Conservation (phyloP, 148 eudicot genomes). For the Mesembryanthemum crystallinum region DNA sequence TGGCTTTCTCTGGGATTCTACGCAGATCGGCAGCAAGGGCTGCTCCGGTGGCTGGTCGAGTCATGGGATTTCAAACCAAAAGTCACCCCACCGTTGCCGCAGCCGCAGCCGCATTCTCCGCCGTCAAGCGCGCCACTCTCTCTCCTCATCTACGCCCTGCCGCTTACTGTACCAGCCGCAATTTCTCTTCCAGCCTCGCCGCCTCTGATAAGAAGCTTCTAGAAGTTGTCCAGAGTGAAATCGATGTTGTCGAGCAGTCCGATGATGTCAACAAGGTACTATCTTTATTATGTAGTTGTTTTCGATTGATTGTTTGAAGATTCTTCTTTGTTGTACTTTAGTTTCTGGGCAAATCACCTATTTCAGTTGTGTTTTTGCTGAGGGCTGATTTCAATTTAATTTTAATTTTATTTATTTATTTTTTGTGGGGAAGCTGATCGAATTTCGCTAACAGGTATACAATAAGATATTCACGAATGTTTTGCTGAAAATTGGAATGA, state of each 20-base stretch:
- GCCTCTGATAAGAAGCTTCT: slow-evolving; percentile 45
- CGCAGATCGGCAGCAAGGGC: slow-evolving; percentile 46
- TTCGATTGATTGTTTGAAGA: too few species aligned
- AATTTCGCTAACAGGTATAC: too few species aligned
- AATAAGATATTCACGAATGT: too few species aligned
- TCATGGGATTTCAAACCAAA: slow-evolving; percentile 38
- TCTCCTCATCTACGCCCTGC: slow-evolving; percentile 25
- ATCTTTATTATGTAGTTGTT: neutral
- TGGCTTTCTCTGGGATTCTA: slow-evolving; percentile 50
- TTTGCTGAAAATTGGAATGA: too few species aligned
- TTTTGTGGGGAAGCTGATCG: too few species aligned
- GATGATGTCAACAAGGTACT: slow-evolving; percentile 37
- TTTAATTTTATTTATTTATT: too few species aligned
- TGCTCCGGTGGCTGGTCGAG: slow-evolving; percentile 41
- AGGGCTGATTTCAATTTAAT: too few species aligned
- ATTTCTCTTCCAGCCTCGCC: slow-evolving; percentile 17
- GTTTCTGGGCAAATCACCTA: neutral
- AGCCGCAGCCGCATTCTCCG: slow-evolving; percentile 26
- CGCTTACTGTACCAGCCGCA: slow-evolving; percentile 22
- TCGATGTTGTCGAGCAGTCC: slow-evolving; percentile 48
- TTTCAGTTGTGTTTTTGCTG: too few species aligned
- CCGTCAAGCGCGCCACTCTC: slow-evolving; percentile 31
- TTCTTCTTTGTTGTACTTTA: neutral
- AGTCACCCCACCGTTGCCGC: slow-evolving; percentile 32
- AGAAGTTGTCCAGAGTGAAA: slow-evolving; percentile 49